phyloP scores from a whole-genome alignment of 2,329 filamentous ascomycete species.

The Nemania sp. region DNA sequence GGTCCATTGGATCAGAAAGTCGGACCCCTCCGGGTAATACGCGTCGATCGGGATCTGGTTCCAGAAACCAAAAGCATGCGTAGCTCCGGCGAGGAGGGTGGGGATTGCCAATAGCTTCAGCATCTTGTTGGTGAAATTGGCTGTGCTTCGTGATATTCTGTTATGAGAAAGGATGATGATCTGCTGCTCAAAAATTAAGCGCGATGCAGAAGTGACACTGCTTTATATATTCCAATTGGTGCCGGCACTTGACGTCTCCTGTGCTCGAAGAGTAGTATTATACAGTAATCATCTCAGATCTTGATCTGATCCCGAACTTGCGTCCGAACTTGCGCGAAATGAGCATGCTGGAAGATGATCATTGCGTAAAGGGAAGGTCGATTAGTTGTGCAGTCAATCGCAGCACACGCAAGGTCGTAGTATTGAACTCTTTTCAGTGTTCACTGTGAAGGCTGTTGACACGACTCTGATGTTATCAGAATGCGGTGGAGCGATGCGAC shows the following conservation, averaged over 20 bases:
- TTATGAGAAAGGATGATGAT: neutral
- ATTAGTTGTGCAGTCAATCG: neutral
- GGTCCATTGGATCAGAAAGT: constrained; percentile 12
- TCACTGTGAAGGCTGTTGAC: neutral
- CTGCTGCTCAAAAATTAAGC: neutral
- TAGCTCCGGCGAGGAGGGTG: constrained; percentile 10
- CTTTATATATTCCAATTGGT: constrained; percentile 7
- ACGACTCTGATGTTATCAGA: no score
- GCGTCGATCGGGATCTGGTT: constrained; percentile 17
- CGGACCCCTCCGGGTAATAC: constrained; percentile 10
- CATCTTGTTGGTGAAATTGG: no score
- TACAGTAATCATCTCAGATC: constrained; percentile 18
- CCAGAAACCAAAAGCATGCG: constrained; percentile 10
- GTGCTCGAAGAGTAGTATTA: neutral
- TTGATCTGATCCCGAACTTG: constrained; percentile 8
- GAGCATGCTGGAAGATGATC: neutral
- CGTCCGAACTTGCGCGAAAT: no score
- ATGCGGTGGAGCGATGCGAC: no score
- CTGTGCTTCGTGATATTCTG: neutral
- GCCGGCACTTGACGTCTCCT: neutral
- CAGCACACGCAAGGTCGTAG: neutral
- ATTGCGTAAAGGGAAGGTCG: constrained; percentile 19
- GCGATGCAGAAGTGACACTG: neutral
- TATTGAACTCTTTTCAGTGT: neutral
- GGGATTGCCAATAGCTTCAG: constrained; percentile 15